phyloP scores from a whole-genome alignment of 805 yeast genomes.

The Sporopachydermia quercuum region DNA sequence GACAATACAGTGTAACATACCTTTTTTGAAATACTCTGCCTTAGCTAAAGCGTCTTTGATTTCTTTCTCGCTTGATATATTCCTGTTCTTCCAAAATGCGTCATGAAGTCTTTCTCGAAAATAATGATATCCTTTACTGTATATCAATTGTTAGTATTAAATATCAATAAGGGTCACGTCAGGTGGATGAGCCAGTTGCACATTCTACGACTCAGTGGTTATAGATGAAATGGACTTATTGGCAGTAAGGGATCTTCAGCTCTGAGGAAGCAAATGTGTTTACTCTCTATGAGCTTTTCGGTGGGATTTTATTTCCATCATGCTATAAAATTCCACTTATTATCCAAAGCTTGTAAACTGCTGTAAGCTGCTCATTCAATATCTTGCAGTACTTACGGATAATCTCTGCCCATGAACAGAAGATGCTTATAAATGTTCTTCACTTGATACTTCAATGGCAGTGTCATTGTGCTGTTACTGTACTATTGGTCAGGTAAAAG shows the following conservation, averaged over 20 bases:
- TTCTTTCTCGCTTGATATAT: not conserved
- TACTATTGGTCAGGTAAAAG: too few species aligned
- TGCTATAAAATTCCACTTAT: not conserved
- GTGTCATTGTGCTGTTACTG: not conserved
- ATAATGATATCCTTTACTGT: conserved; percentile 2
- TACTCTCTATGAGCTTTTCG: too few species aligned
- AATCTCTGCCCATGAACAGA: conserved; percentile 2
- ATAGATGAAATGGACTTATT: too few species aligned
- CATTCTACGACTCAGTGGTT: too few species aligned
- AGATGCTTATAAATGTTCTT: not conserved
- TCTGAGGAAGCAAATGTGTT: too few species aligned
- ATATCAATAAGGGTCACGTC: too few species aligned
- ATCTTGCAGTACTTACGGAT: conserved; percentile 1
- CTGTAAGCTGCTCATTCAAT: not conserved
- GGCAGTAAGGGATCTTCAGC: too few species aligned
- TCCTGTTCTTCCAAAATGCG: conserved; percentile 1
- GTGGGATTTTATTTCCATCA: too few species aligned
- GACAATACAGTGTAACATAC: not conserved
- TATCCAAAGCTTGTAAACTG: not conserved
- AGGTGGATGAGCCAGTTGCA: too few species aligned
- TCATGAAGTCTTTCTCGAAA: conserved; percentile 1
- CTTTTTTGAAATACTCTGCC: conserved; percentile 2
- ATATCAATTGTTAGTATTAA: too few species aligned
- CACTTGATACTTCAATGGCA: conserved; percentile 1
- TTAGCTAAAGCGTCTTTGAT: not conserved